These are phyloP conservation scores for Cylindrotheca fusiformis DNA, from an alignment of 108 stramenopile genomes.

Conservation along the genomic window DNA sequence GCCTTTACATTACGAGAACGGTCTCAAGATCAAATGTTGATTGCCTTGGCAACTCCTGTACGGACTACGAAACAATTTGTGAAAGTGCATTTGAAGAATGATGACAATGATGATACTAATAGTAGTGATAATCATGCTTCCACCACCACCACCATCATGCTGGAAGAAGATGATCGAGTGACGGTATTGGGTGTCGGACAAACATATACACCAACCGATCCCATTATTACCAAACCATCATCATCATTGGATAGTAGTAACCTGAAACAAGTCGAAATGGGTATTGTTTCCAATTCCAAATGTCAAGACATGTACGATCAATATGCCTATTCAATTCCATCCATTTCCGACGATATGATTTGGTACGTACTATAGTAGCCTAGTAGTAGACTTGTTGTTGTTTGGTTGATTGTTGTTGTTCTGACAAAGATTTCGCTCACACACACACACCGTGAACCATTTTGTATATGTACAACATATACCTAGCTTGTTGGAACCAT, in stretches of 20 bases:
- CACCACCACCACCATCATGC: too few species aligned
- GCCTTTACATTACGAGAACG: background rate
- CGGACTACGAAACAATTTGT: background rate
- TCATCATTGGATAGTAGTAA: too few species aligned
- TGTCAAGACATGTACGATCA: background rate
- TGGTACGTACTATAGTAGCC: too few species aligned
- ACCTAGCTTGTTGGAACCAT: slow-evolving; percentile 1
- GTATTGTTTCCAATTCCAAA: background rate
- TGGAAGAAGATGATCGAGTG: background rate
- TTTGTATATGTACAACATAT: too few species aligned
- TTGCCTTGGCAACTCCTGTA: background rate
- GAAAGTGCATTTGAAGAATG: background rate
- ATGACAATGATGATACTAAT: background rate
- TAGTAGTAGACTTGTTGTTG: too few species aligned
- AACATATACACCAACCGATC: background rate
- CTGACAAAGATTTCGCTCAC: too few species aligned
- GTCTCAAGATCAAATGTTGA: background rate
- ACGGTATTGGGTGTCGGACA: background rate
- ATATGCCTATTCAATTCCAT: background rate
- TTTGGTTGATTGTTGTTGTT: too few species aligned
- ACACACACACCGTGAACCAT: too few species aligned
- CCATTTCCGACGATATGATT: background rate
- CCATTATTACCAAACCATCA: background rate
- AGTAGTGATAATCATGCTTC: too few species aligned
- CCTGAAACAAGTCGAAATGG: background rate